phyloP scores from a whole-genome alignment of 805 yeast species.

The Barnettozyma vustinii region DNA sequence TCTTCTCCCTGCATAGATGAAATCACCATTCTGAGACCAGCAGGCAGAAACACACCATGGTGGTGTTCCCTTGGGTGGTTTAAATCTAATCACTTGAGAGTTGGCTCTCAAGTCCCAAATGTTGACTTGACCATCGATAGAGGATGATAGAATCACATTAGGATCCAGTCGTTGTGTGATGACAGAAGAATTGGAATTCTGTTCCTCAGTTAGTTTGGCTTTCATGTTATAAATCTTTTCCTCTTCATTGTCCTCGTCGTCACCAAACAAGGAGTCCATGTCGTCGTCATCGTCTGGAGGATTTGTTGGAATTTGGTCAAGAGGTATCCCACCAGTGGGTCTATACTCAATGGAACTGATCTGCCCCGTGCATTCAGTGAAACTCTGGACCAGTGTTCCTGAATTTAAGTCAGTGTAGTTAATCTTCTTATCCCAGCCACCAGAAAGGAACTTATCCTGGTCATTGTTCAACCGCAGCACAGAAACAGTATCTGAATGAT shows the following conservation, averaged over 20 bases:
- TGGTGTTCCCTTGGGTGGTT: constrained; percentile 61
- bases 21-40: constrained; percentile 84
- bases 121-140: constrained; percentile 75
- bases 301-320: constrained; percentile 16
- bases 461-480: constrained; percentile 55
- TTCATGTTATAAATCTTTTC: constrained; percentile 3
- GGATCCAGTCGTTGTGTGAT: constrained; percentile 26
- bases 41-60: constrained; percentile 93
- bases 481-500: constrained; percentile 73
- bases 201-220: not conserved
- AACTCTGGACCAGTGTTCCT: constrained; percentile 49
- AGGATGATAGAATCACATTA: constrained; percentile 66
- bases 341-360: constrained; percentile 69
- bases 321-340: constrained; percentile 36
- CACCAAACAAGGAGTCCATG: constrained; percentile 55
- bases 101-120: constrained; percentile 74
- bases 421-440: constrained; percentile 85
- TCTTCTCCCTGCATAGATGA: constrained; percentile 79
- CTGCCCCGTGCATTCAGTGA: constrained; percentile 65
- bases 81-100: constrained; percentile 41
- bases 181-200: not conserved
- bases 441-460: constrained; percentile 67
- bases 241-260: constrained; percentile 36
- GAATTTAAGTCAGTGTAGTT: constrained; percentile 82
- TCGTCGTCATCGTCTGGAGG: constrained; percentile 34